phyloP scores from a whole-genome alignment of 495 filamentous ascomycete genomes.

The Xylaria acuta region DNA sequence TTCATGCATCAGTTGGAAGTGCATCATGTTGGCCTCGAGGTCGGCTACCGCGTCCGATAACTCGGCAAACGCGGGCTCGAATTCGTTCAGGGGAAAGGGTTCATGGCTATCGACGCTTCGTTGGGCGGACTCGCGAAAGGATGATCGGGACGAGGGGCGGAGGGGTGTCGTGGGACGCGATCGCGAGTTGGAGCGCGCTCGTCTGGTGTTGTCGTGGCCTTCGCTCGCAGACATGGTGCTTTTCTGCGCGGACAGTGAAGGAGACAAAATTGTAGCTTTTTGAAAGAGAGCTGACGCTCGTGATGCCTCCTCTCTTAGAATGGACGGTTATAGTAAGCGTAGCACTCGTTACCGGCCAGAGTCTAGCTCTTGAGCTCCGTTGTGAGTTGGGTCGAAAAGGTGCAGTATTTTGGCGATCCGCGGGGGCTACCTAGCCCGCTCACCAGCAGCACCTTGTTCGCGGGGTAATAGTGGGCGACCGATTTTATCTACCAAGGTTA shows the following conservation, averaged over 20 bases:
- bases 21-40: conserved; percentile 96
- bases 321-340: not conserved
- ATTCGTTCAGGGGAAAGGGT: conserved; percentile 75
- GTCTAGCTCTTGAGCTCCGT: not conserved
- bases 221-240: conserved; percentile 39
- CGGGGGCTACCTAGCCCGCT: not conserved
- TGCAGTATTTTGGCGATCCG: conserved; percentile 13
- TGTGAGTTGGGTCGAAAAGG: not conserved
- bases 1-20: conserved; percentile 96
- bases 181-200: conserved; percentile 57
- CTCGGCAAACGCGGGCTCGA: conserved; percentile 92
- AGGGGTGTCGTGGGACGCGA: conserved; percentile 93
- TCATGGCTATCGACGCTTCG: conserved; percentile 63
- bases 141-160: conserved; percentile 87
- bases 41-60: conserved; percentile 93
- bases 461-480: not conserved
- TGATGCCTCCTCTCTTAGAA: not conserved
- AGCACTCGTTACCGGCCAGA: not conserved
- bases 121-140: conserved; percentile 71
- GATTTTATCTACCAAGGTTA: too few relatives aligned
- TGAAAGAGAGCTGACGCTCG: not conserved
- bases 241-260: not conserved
- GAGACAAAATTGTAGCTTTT: not conserved
- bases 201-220: conserved; percentile 37
- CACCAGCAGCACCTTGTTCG: not conserved